phyloP scores from a whole-genome alignment of 2,329 filamentous ascomycete species.

The Xylariaceae sp. region DNA sequence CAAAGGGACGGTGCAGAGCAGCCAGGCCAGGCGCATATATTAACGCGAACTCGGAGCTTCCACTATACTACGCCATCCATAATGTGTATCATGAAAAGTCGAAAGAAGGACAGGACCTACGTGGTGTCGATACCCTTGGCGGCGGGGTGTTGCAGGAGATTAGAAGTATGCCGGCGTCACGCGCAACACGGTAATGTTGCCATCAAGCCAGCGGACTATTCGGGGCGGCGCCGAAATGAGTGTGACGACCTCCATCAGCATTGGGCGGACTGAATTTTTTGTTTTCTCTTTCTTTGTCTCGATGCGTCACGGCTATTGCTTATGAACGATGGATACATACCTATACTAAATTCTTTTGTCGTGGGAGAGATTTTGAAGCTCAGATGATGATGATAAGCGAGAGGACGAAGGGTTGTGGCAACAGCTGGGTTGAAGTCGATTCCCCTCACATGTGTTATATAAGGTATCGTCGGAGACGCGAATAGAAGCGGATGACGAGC shows the following conservation, averaged over 20 bases:
- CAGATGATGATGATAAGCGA: conserved; percentile 15
- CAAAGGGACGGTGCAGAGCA: conserved; percentile 22
- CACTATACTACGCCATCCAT: conserved; percentile 11
- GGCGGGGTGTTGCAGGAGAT: conserved; percentile 6
- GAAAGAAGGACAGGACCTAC: conserved; percentile 18
- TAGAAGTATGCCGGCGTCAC: conserved; percentile 14
- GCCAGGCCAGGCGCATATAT: conserved; percentile 13
- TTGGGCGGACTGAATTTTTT: conserved; percentile 24
- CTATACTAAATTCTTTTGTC: conserved; percentile 24
- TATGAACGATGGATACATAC: conserved; percentile 30
- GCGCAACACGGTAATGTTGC: conserved; percentile 12
- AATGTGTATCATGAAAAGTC: conserved; percentile 22
- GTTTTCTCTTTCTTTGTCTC: conserved; percentile 19
- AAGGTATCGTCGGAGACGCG: conserved; percentile 5
- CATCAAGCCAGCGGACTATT: conserved; percentile 1
- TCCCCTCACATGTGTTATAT: conserved; percentile 15
- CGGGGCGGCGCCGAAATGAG: background rate
- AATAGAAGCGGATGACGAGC: background rate
- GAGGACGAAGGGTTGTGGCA: conserved; percentile 6
- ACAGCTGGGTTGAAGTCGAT: conserved; percentile 10
- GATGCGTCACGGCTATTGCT: conserved; percentile 26
- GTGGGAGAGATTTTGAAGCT: conserved; percentile 17
- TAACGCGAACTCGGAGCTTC: conserved; percentile 12
- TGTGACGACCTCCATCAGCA: conserved; percentile 21
- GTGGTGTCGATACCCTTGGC: conserved; percentile 7